Percentiles rank a stretch among this genome's conserved stretches.
Conservation (phyloP, 2,329 filamentous ascomycete genomes). For the Colletotrichum coccodes region DNA sequence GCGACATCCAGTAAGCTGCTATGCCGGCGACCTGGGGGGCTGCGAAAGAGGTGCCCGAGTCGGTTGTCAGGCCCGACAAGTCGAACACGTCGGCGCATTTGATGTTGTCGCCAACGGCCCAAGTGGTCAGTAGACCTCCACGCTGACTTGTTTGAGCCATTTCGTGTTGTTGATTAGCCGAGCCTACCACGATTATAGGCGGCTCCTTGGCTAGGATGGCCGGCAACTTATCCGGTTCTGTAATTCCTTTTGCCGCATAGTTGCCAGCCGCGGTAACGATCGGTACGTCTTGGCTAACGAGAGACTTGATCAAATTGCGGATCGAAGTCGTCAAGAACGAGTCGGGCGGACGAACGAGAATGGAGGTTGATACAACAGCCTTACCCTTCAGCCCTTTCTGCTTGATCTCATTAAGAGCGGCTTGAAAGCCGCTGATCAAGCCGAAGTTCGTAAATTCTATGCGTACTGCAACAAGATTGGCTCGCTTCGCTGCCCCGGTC, state of each 20-base stretch:
- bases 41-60: constrained; percentile 4
- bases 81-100: not conserved
- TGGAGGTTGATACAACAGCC: not conserved
- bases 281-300: too few relatives aligned
- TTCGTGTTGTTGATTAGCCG: not conserved
- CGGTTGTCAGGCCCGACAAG: not conserved
- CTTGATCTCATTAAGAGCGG: not conserved
- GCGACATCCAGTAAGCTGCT: constrained; percentile 10
- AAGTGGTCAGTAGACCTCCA: not conserved
- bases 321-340: too few relatives aligned
- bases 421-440: not conserved
- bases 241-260: not conserved
- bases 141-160: not conserved
- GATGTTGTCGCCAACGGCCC: not conserved
- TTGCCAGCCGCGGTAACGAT: not conserved
- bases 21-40: not conserved
- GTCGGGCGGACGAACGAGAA: not conserved
- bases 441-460: not conserved
- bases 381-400: not conserved
- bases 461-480: not conserved
- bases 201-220: not conserved
- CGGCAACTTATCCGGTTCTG: not conserved
- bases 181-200: not conserved
- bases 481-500: not conserved
- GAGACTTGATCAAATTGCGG: too few relatives aligned